Conservation (phyloP, 805 yeast species). For the Citeromyces matritensis region DNA sequence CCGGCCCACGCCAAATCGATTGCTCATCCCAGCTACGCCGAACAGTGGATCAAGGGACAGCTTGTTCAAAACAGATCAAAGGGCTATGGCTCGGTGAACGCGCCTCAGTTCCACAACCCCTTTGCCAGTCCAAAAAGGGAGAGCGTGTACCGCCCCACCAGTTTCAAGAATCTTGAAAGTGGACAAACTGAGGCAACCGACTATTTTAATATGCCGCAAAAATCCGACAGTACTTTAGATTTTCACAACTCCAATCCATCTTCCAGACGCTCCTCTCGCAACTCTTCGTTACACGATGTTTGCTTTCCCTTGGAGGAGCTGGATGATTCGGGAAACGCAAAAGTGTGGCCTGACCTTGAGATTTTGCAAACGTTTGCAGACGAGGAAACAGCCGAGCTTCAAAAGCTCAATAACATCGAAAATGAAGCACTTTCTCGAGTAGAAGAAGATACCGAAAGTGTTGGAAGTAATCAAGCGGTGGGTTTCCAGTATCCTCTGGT, state of each 20-base stretch:
- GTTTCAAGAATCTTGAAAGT: conserved; percentile 1
- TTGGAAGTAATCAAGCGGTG: conserved; percentile 11
- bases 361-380: conserved; percentile 64
- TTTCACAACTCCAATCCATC: conserved; percentile 38
- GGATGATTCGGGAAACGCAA: conserved; percentile 15
- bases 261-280: conserved; percentile 42
- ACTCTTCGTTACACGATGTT: conserved; percentile 80
- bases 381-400: conserved; percentile 36
- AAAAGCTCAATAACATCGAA: conserved; percentile 10
- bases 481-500: conserved; percentile 22
- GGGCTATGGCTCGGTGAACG: background rate
- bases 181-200: background rate
- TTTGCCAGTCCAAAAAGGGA: no score
- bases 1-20: conserved; percentile 2
- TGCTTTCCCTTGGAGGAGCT: conserved; percentile 68
- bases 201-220: no score
- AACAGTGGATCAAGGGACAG: conserved; percentile 12
- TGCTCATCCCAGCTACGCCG: conserved; percentile 11
- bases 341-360: conserved; percentile 72
- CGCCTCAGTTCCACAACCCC: background rate
- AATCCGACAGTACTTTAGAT: background rate
- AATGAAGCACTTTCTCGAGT: conserved; percentile 5
- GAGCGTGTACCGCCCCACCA: no score
- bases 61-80: background rate
- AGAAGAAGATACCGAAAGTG: conserved; percentile 9